A percentile compares a stretch with the other conserved stretches of the same genome.
phyloP scores from a whole-genome alignment of 2,329 filamentous ascomycete genomes.

The Annulohypoxylon truncatum region DNA sequence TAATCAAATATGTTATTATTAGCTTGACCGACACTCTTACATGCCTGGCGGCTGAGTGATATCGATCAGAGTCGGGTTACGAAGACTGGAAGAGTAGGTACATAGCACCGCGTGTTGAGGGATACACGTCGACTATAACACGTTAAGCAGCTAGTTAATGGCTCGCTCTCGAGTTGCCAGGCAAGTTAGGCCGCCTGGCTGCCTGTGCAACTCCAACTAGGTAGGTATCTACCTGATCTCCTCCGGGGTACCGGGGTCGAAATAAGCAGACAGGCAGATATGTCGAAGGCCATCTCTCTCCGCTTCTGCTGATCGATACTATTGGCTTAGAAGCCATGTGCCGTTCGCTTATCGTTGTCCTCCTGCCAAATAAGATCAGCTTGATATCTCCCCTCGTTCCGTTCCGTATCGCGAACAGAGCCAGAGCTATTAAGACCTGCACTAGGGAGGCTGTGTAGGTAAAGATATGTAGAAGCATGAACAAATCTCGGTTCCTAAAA shows the following conservation, averaged over 20 bases:
- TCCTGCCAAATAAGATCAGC: slow-evolving; percentile 29
- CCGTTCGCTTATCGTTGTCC: slow-evolving; percentile 32
- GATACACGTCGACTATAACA: slow-evolving; percentile 4
- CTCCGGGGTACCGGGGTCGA: slow-evolving; percentile 29
- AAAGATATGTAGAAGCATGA: background rate
- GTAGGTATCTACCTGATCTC: slow-evolving; percentile 26
- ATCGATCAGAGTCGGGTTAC: slow-evolving; percentile 16
- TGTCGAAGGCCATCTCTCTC: slow-evolving; percentile 1
- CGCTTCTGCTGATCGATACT: background rate
- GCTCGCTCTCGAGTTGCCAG: slow-evolving; percentile 5
- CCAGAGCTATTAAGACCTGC: background rate
- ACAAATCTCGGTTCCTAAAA: slow-evolving; percentile 12
- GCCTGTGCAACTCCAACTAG: slow-evolving; percentile 16
- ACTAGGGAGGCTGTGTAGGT: background rate
- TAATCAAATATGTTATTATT: background rate
- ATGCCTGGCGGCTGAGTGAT: slow-evolving; percentile 24
- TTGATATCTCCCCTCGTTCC: slow-evolving; percentile 14
- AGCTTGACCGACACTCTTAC: slow-evolving; percentile 38
- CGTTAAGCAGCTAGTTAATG: slow-evolving; percentile 11
- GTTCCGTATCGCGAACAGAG: slow-evolving; percentile 13
- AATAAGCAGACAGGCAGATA: slow-evolving; percentile 16
- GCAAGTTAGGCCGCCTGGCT: slow-evolving; percentile 8
- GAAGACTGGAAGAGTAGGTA: background rate
- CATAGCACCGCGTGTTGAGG: slow-evolving; percentile 11
- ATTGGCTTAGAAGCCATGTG: slow-evolving; percentile 17